Evolutionary conservation across 2,329 filamentous ascomycete species (phyloP), one percentile per base, ranked within the genome.

Genomic region (Colletotrichum spaethianum): DNA sequence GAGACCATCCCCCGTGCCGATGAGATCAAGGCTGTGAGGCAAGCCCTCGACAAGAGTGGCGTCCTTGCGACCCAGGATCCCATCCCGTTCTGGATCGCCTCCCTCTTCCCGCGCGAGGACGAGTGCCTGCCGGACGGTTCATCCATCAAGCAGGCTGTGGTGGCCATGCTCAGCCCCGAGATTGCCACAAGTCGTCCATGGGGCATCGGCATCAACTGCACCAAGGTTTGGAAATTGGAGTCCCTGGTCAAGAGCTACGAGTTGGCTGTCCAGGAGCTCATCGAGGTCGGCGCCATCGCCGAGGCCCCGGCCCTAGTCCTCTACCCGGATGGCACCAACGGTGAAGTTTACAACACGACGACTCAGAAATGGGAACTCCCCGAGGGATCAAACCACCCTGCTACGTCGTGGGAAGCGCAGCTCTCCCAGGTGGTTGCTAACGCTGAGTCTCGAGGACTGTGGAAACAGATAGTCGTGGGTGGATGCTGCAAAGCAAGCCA

Each of bases 171-270:
- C 3, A 78, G 80, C 44, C 76, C 74, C 0, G 61, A 67, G 1
- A 28, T 78, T 6, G 76, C 77, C 0, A 18, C 60, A 1, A 75
- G 73, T 5, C 73, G 80, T 4, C 91, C 91, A 0, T 91, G 88
- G 87, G 91, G 88, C 0, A 85, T 93, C 31, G 91, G 92, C 1
- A 87, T 93, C 76, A 93, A 93, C 80, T 93, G 91, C 79, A 93
- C 87, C 46, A 93, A 92, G 78, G 86, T 93, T 42, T 84, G 87
- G 61, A 91, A 92, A 78, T 83, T 94, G 38, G 86, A 87, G 2
- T 77, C 80, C 0, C 80, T 93, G 20, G 80, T 94, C 23, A 80
- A 79, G 23, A 82, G 86, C 60, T 92, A 89, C 62, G 89, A 92
- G 75, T 82, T 80, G 4, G 85, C 82, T 11, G 78, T 91, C 20